These are phyloP conservation scores for maize (Zea mays) DNA, from an alignment of 176 grass and related monocot species.

Conservation along the genomic window Zm-B73-REFERENCE-NAM-5.0 NC_050101.1:134909001-134909500, in stretches of 20 bases:
- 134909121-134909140: conserved; percentile 84
- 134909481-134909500: not conserved
- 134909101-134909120: conserved; percentile 65
- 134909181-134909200: not conserved
- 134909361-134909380: not conserved
- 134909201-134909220: not conserved
- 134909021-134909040: conserved; percentile 8
- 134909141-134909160: conserved; percentile 85
- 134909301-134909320: not conserved
- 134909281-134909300: not conserved
- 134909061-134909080: conserved; percentile 94
- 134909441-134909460: not conserved
- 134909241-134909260: not conserved
- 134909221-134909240: not conserved
- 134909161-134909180: conserved; percentile 32
- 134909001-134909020: not conserved
- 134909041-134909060: conserved; percentile 83
- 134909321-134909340: not conserved
- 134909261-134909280: not conserved
- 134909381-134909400: not conserved
- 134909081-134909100: conserved; percentile 59
- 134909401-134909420: not conserved
- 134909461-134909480: not conserved
- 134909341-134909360: not conserved
- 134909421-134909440: conserved; percentile 13